Evolutionary conservation across 1,139 yeast species (phyloP).

Genomic region (Meyerozyma carpophila): DNA sequence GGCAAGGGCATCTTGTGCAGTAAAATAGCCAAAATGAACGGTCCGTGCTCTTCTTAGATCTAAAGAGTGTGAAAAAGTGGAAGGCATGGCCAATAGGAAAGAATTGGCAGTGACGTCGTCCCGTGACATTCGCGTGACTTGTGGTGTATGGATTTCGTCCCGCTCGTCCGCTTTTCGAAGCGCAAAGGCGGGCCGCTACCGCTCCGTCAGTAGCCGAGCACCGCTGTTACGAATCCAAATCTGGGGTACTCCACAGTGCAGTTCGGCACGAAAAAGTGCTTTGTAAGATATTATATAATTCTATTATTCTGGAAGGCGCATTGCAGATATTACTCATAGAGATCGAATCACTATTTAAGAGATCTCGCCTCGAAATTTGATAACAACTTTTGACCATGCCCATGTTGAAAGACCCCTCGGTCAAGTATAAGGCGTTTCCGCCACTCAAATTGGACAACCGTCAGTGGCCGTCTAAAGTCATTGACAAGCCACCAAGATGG

Average conservation of each 20-base stretch:
- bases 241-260: neutral
- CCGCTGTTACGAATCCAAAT: neutral
- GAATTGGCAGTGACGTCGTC: no score
- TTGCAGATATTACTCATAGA: neutral
- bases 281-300: neutral
- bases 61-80: no score
- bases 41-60: no score
- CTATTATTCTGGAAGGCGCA: neutral
- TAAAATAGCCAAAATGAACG: no score
- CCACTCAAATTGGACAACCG: constrained; percentile 68
- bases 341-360: neutral
- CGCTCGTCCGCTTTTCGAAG: neutral
- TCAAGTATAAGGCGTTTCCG: constrained; percentile 67
- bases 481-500: constrained; percentile 91
- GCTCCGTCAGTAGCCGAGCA: neutral
- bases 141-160: neutral
- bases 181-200: neutral
- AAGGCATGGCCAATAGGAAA: no score
- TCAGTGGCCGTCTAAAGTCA: constrained; percentile 77
- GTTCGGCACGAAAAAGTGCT: neutral
- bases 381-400: constrained; percentile 11
- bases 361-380: neutral
- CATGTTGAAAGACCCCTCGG: constrained; percentile 65
- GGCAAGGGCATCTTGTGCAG: no score
- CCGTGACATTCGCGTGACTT: neutral